Evolutionary conservation across 2,329 filamentous ascomycete genomes (phyloP).

Genomic region (Amauroascus niger): DNA sequence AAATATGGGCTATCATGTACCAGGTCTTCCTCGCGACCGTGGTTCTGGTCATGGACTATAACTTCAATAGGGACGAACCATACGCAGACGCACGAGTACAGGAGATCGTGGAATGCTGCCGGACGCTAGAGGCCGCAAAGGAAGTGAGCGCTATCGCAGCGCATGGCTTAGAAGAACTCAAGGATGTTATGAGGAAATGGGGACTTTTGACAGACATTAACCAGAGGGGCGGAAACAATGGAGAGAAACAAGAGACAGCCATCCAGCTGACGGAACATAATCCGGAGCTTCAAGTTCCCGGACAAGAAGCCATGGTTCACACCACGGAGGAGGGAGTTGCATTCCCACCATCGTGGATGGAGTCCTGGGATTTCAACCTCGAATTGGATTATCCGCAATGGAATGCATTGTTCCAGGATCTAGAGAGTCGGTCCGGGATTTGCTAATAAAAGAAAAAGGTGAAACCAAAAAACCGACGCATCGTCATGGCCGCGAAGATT

Average conservation of each 20-base stretch:
- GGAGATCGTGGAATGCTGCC: conserved; percentile 33
- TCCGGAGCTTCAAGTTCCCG: background rate
- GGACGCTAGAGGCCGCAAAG: conserved; percentile 22
- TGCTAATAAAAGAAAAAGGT: too few species aligned
- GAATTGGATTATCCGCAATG: conserved; percentile 5
- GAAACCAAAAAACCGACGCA: background rate
- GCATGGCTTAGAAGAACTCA: conserved; percentile 6
- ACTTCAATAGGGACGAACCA: conserved; percentile 32
- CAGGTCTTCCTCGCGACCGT: conserved; percentile 36
- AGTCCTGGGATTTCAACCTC: conserved; percentile 4
- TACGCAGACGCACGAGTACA: conserved; percentile 26
- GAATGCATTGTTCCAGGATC: conserved; percentile 8
- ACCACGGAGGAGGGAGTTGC: background rate
- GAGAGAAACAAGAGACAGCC: background rate
- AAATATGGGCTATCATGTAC: conserved; percentile 18
- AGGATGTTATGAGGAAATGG: conserved; percentile 8
- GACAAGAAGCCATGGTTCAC: background rate
- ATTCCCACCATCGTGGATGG: background rate
- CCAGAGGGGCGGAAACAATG: background rate
- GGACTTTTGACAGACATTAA: conserved; percentile 2
- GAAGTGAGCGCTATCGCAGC: background rate
- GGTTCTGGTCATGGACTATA: conserved; percentile 33
- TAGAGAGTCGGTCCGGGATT: conserved; percentile 6
- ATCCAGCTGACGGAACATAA: background rate
- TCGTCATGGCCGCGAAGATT: too few species aligned